These are phyloP conservation scores for Elaeis guineensis DNA, from an alignment of 176 grass and related monocot genomes.

Conservation along the genomic window DNA sequence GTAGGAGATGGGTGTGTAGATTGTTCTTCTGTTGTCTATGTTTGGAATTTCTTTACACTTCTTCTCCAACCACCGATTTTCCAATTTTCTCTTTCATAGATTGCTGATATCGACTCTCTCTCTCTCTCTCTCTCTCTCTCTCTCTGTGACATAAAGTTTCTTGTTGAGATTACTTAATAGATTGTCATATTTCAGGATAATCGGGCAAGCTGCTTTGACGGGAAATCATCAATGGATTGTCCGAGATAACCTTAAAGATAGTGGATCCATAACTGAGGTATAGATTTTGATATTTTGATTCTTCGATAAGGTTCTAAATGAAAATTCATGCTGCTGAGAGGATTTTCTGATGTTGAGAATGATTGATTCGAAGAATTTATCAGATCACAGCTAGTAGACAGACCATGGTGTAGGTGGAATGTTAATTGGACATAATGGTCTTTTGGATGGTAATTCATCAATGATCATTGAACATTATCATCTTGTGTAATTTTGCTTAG, in stretches of 20 bases:
- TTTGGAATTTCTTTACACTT: neutral
- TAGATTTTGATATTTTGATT: constrained; percentile 1
- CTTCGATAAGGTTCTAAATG: neutral
- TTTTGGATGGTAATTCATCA: too few species aligned
- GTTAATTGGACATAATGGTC: too few species aligned
- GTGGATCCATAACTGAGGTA: constrained; percentile 51
- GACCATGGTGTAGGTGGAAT: too few species aligned
- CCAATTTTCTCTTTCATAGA: too few species aligned
- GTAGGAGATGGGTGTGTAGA: constrained; percentile 52
- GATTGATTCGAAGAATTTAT: too few species aligned
- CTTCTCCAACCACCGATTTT: too few species aligned
- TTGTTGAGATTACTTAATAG: constrained; percentile 11
- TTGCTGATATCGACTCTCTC: too few species aligned
- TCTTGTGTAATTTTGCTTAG: too few species aligned
- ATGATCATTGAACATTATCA: too few species aligned
- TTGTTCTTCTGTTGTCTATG: neutral
- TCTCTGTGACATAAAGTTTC: neutral
- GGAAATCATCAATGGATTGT: constrained; percentile 70
- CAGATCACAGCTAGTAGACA: too few species aligned
- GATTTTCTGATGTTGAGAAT: too few species aligned
- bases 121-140: neutral
- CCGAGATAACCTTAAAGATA: constrained; percentile 32
- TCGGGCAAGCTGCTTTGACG: constrained; percentile 58
- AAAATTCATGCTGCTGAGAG: too few species aligned
- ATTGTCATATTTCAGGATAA: constrained; percentile 33